Percentiles rank a stretch among this genome's conserved stretches.
These are phyloP conservation scores for Rhododendron ferrugineum DNA, from an alignment of 148 eudicot species.

Conservation along the genomic window DNA sequence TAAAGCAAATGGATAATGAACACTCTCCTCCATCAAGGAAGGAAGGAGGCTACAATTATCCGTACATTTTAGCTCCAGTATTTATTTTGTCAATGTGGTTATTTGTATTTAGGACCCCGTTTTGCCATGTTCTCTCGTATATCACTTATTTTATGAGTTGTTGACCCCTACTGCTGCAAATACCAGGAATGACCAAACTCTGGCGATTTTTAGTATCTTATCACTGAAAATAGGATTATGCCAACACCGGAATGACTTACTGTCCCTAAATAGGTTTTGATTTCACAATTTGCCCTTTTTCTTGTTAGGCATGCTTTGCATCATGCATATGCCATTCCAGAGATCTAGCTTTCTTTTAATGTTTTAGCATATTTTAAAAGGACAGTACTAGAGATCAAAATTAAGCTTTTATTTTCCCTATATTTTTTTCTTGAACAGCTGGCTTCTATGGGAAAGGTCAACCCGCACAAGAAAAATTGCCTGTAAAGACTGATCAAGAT, in stretches of 20 bases:
- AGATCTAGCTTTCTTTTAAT: neutral
- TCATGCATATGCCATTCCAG: neutral
- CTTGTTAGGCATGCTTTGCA: neutral
- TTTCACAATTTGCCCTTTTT: neutral
- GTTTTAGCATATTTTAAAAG: neutral
- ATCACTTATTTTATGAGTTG: neutral
- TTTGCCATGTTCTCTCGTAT: neutral
- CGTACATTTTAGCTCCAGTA: constrained; percentile 21
- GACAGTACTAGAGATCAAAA: neutral
- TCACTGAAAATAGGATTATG: neutral
- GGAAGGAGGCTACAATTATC: constrained; percentile 64
- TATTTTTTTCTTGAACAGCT: constrained; percentile 27
- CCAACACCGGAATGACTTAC: neutral
- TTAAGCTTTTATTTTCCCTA: neutral
- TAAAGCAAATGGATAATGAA: constrained; percentile 53
- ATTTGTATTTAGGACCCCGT: neutral
- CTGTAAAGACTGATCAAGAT: constrained; percentile 75
- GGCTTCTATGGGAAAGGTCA: constrained; percentile 55
- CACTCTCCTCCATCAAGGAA: constrained; percentile 51
- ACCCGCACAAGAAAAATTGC: constrained; percentile 30
- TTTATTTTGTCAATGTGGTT: neutral
- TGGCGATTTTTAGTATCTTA: neutral
- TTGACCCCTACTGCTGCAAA: neutral
- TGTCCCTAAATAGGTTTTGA: neutral
- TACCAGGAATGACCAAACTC: neutral